These are phyloP conservation scores for Lentithecium fluviatile DNA, from an alignment of 495 filamentous ascomycete genomes.

Conservation along the genomic window DNA sequence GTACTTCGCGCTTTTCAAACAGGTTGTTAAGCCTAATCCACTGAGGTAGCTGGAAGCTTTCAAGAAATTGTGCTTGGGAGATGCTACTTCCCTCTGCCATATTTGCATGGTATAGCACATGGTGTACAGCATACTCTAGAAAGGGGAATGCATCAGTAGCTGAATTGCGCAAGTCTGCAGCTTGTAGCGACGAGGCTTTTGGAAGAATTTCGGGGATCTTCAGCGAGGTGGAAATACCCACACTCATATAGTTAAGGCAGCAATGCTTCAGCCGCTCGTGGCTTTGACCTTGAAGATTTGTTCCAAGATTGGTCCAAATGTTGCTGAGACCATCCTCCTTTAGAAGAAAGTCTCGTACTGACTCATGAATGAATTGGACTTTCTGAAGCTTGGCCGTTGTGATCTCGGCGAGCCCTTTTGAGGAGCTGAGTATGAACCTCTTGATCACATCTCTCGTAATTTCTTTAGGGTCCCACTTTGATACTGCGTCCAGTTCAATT, in stretches of 20 bases:
- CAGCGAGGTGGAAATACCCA: not conserved
- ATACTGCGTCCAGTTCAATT: not conserved
- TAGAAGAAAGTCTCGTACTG: slow-evolving; percentile 24
- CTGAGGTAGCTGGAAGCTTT: not conserved
- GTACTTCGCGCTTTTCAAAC: slow-evolving; percentile 1
- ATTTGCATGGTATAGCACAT: slow-evolving; percentile 18
- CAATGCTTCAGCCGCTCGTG: too few relatives aligned
- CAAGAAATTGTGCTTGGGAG: slow-evolving; percentile 1
- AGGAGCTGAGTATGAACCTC: slow-evolving; percentile 4
- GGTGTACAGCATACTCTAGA: slow-evolving; percentile 11
- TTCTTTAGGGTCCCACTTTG: slow-evolving; percentile 5
- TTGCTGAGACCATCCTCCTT: slow-evolving; percentile 3
- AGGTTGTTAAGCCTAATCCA: slow-evolving; percentile 14
- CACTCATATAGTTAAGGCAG: slow-evolving; percentile 6
- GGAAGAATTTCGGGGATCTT: not conserved
- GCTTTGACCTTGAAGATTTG: not conserved
- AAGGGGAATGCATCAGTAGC: slow-evolving; percentile 1
- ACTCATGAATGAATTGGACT: slow-evolving; percentile 28
- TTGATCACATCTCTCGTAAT: slow-evolving; percentile 1
- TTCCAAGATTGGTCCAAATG: not conserved
- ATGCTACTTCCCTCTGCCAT: slow-evolving; percentile 3
- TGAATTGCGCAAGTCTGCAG: not conserved
- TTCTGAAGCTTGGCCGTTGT: not conserved
- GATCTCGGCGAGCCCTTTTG: slow-evolving; percentile 17
- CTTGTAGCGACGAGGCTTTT: not conserved